A percentile compares a stretch with the other conserved stretches of the same genome.
Evolutionary conservation across 2,329 filamentous ascomycete species (phyloP).

Genomic region (Kalmusia sp.): DNA sequence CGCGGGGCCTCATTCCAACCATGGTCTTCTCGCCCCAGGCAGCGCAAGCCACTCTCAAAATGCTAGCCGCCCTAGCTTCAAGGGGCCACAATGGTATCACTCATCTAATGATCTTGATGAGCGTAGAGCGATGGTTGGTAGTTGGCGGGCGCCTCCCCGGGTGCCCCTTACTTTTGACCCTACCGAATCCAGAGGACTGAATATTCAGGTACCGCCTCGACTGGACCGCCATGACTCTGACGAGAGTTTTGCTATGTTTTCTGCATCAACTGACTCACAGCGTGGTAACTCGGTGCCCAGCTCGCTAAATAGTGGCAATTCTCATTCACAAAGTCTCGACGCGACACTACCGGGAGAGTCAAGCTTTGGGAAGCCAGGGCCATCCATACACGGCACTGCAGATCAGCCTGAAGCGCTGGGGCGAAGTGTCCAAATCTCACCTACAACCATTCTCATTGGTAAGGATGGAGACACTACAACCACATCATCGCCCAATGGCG

Average conservation of each 20-base stretch:
- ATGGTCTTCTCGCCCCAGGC: conserved; percentile 10
- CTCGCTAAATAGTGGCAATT: conserved; percentile 54
- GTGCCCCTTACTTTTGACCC: conserved; percentile 58
- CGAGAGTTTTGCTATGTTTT: conserved; percentile 70
- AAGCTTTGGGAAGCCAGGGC: conserved; percentile 39
- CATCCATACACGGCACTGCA: not conserved
- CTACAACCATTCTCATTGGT: conserved; percentile 35
- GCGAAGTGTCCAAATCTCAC: conserved; percentile 32
- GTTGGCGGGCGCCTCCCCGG: conserved; percentile 59
- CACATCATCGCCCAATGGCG: conserved; percentile 11
- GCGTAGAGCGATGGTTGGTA: conserved; percentile 45
- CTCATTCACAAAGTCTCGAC: conserved; percentile 31
- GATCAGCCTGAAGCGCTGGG: conserved; percentile 20
- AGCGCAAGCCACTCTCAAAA: conserved; percentile 16
- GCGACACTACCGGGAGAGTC: conserved; percentile 32
- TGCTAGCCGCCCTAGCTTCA: conserved; percentile 28
- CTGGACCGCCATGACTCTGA: conserved; percentile 63
- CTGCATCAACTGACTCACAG: conserved; percentile 66
- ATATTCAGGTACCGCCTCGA: conserved; percentile 39
- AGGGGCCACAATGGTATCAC: conserved; percentile 42
- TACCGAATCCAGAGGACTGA: conserved; percentile 46
- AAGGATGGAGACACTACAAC: conserved; percentile 1
- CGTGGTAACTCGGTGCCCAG: conserved; percentile 59
- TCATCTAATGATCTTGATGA: conserved; percentile 45
- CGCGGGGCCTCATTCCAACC: conserved; percentile 25